Evolutionary conservation across 2,329 filamentous ascomycete genomes (phyloP).

Genomic region (Aspergillus pseudonomiae): DNA sequence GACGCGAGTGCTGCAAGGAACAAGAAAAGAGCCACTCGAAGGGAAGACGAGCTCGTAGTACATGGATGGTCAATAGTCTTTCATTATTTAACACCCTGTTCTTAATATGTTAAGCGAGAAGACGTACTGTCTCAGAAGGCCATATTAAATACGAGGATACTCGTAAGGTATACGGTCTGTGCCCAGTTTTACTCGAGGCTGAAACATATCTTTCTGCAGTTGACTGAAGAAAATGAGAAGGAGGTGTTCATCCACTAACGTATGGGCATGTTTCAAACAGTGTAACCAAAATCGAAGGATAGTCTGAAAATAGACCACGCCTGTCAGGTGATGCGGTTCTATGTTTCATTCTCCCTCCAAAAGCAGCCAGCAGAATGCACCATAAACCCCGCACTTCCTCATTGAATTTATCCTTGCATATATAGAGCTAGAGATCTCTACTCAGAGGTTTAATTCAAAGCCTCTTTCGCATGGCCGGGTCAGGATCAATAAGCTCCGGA

Average conservation of each 20-base stretch:
- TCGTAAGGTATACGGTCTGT: not conserved
- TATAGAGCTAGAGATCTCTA: too few relatives aligned
- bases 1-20: too few relatives aligned
- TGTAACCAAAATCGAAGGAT: not conserved
- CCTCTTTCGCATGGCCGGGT: too few relatives aligned
- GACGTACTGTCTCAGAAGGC: too few relatives aligned
- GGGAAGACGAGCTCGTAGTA: too few relatives aligned
- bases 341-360: not conserved
- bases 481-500: constrained; percentile 5
- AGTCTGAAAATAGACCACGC: not conserved
- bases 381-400: not conserved
- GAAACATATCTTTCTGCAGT: not conserved
- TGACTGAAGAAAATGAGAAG: not conserved
- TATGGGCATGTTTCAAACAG: not conserved
- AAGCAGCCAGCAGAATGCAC: not conserved
- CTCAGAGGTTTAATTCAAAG: not conserved
- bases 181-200: not conserved
- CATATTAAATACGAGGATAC: too few relatives aligned
- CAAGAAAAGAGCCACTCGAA: too few relatives aligned
- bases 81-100: too few relatives aligned
- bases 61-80: too few relatives aligned
- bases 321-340: not conserved
- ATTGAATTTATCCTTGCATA: not conserved
- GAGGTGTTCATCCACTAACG: not conserved
- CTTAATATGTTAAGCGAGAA: too few relatives aligned